These are phyloP conservation scores for Neurospora terricola DNA, from an alignment of 495 filamentous ascomycete species.

Conservation along the genomic window DNA sequence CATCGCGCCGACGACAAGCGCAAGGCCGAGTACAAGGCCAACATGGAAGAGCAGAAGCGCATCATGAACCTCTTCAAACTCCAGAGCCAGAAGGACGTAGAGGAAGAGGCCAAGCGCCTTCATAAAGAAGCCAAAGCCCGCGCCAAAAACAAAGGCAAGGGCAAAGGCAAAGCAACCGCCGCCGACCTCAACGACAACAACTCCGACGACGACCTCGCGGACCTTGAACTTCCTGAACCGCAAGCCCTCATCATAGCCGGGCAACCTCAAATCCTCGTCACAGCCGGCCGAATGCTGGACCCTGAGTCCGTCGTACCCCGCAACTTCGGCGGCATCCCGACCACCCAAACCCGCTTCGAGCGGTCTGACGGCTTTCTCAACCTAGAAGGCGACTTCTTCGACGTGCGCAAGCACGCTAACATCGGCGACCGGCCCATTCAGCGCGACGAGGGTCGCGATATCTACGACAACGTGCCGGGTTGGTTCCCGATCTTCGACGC, in stretches of 20 bases:
- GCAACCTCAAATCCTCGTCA: not conserved
- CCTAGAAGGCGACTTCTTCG: no score
- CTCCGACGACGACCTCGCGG: not conserved
- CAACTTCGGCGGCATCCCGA: no score
- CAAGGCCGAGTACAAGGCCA: not conserved
- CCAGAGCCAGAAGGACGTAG: not conserved
- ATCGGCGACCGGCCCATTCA: no score
- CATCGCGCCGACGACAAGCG: not conserved
- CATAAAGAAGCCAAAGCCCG: not conserved
- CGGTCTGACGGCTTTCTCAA: no score
- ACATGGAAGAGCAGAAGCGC: not conserved
- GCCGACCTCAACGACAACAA: not conserved
- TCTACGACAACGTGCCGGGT: conserved; percentile 8
- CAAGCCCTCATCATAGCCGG: not conserved
- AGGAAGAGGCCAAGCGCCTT: not conserved
- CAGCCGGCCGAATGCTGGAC: not conserved
- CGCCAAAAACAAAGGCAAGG: not conserved
- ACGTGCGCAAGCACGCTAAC: no score
- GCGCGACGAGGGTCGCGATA: not conserved
- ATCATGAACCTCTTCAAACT: not conserved
- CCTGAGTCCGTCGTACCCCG: not conserved
- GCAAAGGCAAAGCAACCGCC: not conserved
- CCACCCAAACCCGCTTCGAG: no score
- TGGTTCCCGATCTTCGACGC: conserved; percentile 24
- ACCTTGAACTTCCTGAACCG: not conserved